Base-by-base conservation (phyloP, 1,284 basidiomycete genomes). In the Microbotryum lychnidis-dioicae region DNA sequence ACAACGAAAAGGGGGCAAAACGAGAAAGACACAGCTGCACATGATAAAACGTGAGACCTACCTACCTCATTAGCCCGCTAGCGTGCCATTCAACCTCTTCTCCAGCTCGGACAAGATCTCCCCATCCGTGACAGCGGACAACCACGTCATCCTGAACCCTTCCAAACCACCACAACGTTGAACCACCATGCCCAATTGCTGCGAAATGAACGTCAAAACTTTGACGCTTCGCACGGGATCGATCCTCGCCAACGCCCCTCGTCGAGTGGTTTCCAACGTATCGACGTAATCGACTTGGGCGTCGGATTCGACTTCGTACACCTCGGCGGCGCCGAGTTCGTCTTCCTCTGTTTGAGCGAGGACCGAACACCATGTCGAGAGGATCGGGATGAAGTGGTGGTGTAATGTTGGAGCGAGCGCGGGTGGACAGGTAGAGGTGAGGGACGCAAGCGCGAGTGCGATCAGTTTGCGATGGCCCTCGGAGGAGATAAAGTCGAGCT, bases 401-500 rank as follows among this genome's bases (percentile, higher is more conserved):
- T 42, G 37, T 10, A 42, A 18, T 18, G 37, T 42, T 42, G 37
- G 37, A 42, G 37, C 37, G 37, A 42, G 37, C 12, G 37, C 14
- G 16, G 37, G 37, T 42, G 37, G 14, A 42, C 37, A 42, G 37
- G 37, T 4, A 18, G 37, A 42, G 4, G 37, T 42, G 27, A 68
- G 61, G 42, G 60, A 54, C 1, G 68, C 56, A n/a, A 72, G 52
- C 2, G 67, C 71, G n/a, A 72, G 58, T 6, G 71, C 71, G 21
- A 63, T 60, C 21, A 72, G 54, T 54, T 72, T 72, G 51, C 71
- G 67, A 20, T 72, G 71, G 0, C 62, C 60, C 2, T 63, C 57
- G 21, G 66, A 63, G 0, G 70, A 64, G 54, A 71, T 63, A 56
- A 71, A 70, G 63, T 72, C 71, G 55, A 70, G 59, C 71, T 72